Base-by-base conservation (phyloP, 306 rosid genomes). In the Potentilla sterilis region DNA sequence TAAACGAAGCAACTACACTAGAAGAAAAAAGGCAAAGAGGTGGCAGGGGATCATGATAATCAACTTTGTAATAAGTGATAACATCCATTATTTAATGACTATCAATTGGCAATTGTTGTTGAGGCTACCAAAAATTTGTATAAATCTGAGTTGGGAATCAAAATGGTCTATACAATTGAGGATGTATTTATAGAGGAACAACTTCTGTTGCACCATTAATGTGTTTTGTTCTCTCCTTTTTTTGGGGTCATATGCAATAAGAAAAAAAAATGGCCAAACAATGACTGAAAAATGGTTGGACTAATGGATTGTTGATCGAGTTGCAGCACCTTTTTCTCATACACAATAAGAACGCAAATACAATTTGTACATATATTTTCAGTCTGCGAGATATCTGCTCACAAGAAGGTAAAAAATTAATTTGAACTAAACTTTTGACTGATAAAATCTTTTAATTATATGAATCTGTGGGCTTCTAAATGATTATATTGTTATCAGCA, bases 11-110 rank as follows among this genome's bases (percentile, higher is more conserved):
- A 47, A 52, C 98, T 52, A 49, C 91, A 8, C 85, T 95, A 72
- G 99, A 95, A 89, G 97, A 95, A 84, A 95, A 90, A 85, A 84
- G 84, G 84, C 99, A 90, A 86, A 84, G 84, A 80, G 97, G 97
- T 55, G 91, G 88, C 16, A 83, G 91, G 84, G 85, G 86, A n/a
- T 83, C 90, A 73, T 82, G 84, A 89, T 57, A 32, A 61, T 49
- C 54, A 18, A 62, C 73, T 32, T 54, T 77, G 73, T 28, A 72
- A 78, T 51, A 22, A 73, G 73, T 52, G 44, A 49, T 52, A 55
- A 19, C 24, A 6, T 64, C 72, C 58, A 19, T 74, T 48, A 24
- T 78, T 73, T 67, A 59, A 78, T 51, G 70, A 40, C 34, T 62
- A 55, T 75, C 47, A 43, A 38, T 40, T 74, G 76, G 34, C 68